Conservation (phyloP, 331 rosid genomes). For the Quercus lobata region DNA sequence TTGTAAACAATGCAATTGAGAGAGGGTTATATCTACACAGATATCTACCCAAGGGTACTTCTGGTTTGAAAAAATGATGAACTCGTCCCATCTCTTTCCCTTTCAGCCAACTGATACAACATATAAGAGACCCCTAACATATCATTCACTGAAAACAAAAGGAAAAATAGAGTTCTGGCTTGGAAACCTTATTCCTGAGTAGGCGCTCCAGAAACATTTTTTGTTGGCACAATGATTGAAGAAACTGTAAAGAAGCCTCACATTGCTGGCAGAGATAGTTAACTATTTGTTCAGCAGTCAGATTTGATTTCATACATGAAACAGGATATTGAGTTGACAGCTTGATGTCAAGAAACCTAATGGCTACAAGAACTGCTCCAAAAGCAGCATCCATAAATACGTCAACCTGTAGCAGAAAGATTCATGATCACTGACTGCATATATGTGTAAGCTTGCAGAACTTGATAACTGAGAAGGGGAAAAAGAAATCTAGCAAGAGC, state of each 20-base stretch:
- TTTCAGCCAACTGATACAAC: not conserved
- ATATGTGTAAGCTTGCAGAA: slow-evolving; percentile 4
- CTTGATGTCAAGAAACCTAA: slow-evolving; percentile 56
- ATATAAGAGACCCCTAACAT: slow-evolving; percentile 4
- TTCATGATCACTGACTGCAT: slow-evolving; percentile 28
- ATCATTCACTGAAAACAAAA: slow-evolving; percentile 11
- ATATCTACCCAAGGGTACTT: not conserved
- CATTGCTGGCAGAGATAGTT: slow-evolving; percentile 84
- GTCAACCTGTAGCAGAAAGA: slow-evolving; percentile 65
- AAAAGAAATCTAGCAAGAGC: not conserved
- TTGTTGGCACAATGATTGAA: slow-evolving; percentile 80
- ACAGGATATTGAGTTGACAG: slow-evolving; percentile 41
- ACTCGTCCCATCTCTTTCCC: slow-evolving; percentile 6
- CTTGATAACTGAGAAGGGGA: not conserved
- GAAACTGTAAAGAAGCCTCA: slow-evolving; percentile 96
- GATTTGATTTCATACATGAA: slow-evolving; percentile 31
- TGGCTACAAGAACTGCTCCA: slow-evolving; percentile 66
- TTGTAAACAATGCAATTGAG: slow-evolving; percentile 5
- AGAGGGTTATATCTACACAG: not conserved
- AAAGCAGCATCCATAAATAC: slow-evolving; percentile 91
- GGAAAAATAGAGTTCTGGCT: slow-evolving; percentile 13
- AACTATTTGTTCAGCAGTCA: slow-evolving; percentile 52
- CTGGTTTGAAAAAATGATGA: not conserved
- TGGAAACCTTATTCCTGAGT: slow-evolving; percentile 79
- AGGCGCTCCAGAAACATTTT: slow-evolving; percentile 78